These are phyloP conservation scores for Onygenales sp. DNA, from an alignment of 2,329 filamentous ascomycete species.

Conservation along the genomic window DNA sequence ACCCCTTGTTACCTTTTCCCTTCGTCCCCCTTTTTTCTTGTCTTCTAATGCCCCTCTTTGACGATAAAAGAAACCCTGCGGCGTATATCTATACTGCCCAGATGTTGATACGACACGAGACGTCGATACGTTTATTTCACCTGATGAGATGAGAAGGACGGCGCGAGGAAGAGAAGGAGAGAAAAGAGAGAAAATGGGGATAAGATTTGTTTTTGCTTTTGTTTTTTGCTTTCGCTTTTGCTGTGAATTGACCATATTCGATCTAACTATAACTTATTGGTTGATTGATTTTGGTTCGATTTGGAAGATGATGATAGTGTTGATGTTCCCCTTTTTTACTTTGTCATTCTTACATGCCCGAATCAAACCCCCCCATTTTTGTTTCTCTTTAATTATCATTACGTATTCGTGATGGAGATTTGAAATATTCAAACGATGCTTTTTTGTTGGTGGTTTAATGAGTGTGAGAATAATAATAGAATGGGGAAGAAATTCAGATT, in stretches of 20 bases:
- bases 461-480: no score
- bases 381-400: no score
- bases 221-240: not conserved
- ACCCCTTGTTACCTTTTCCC: not conserved
- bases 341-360: not conserved
- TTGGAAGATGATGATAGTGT: not conserved
- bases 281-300: not conserved
- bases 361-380: not conserved
- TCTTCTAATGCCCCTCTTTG: not conserved
- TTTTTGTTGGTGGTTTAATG: not conserved
- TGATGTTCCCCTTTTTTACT: not conserved
- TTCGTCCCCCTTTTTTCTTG: not conserved
- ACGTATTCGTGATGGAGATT: no score
- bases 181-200: not conserved
- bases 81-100: no score
- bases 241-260: not conserved
- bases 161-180: not conserved
- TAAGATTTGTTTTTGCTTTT: not conserved
- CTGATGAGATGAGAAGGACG: not conserved
- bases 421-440: no score
- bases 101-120: not conserved
- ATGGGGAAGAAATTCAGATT: no score
- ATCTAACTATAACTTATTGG: not conserved
- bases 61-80: no score
- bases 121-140: not conserved